A percentile compares a stretch with the other conserved stretches of the same genome.
These are phyloP conservation scores for Punctularia strigosozonata DNA, from an alignment of 768 basidiomycete species.

Conservation along the genomic window DNA sequence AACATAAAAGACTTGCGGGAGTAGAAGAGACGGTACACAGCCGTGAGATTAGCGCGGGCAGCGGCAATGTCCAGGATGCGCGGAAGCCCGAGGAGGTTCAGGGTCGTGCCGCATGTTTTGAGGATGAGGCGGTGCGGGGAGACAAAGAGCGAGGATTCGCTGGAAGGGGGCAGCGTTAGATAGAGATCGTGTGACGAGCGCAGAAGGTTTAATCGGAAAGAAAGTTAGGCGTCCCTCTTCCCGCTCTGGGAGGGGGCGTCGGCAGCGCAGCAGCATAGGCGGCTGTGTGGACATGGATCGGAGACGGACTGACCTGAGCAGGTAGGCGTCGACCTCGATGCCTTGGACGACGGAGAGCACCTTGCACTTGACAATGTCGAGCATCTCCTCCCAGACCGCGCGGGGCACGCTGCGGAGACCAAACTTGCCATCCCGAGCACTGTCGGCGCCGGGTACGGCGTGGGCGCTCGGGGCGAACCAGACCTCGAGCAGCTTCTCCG, in stretches of 20 bases:
- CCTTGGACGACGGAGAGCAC: slow-evolving; percentile 87
- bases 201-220: not conserved
- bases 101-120: slow-evolving; percentile 97
- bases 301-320: slow-evolving; percentile 63
- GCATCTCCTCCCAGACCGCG: slow-evolving; percentile 90
- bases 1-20: slow-evolving; percentile 99
- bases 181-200: too few species aligned
- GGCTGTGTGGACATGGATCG: not conserved
- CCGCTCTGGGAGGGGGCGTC: not conserved
- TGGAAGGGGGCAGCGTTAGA: slow-evolving; percentile 22
- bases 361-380: slow-evolving; percentile 93
- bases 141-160: slow-evolving; percentile 95
- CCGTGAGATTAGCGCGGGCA: slow-evolving; percentile 46
- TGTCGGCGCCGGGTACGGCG: slow-evolving; percentile 35
- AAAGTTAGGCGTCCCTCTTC: too few species aligned
- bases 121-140: slow-evolving; percentile 92
- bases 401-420: slow-evolving; percentile 74
- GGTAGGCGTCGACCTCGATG: slow-evolving; percentile 87
- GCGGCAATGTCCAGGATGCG: slow-evolving; percentile 91
- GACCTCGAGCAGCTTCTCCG: slow-evolving; percentile 91
- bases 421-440: slow-evolving; percentile 28
- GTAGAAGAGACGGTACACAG: slow-evolving; percentile 90
- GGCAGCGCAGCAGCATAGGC: not conserved
- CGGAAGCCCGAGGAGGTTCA: slow-evolving; percentile 91
- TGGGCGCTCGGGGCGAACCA: slow-evolving; percentile 86